Base-by-base conservation (phyloP, 140 eudicot genomes). In the Senecio squalidus region DNA sequence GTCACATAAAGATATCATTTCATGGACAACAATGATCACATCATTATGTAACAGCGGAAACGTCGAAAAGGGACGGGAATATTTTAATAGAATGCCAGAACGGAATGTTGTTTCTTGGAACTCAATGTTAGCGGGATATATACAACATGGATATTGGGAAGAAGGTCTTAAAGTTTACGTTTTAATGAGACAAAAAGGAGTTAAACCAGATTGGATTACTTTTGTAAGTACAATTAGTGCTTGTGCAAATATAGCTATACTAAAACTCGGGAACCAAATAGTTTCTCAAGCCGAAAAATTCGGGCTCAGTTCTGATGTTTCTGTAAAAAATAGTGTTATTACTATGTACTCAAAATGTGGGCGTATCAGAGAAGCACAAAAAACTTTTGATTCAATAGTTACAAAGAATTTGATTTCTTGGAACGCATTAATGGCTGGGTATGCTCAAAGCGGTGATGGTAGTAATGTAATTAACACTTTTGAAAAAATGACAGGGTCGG, bases 1-100 rank as follows among this genome's bases (percentile, higher is more conserved):
- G 84, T 22, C 64, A 17, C 31, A n/a, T 45, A 79, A 31, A 70
- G 78, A 79, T 65, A 61, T 70, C n/a, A 79, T 79, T 58, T 74
- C 84, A 53, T 74, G 84, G 84, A 79, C 80, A 7, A 44, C 84
- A 28, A 74, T 79, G 84, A 66, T 79, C 60, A 60, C 84, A 1
- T 67, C 66, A 16, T 78, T 68, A 27, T 78, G 68, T 13, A 68
- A 70, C 34, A 60, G 4, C 5, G 69, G 84, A n/a, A 55, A 74
- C 41, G 43, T 70, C 9, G 75, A 48, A 45, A 69, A 60, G 44
- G 81, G 75, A 47, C 31, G 74, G 31, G 72, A 74, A 20, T 74
- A 54, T 60, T 74, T 79, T 5, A 54, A 79, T 65, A 41, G 54
- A 64, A 78, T 78, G 84, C 84, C 84, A 1, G 80, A 78, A 60